These are phyloP conservation scores for Acacia acuminata DNA, from an alignment of 306 rosid genomes.

Conservation along the genomic window DNA sequence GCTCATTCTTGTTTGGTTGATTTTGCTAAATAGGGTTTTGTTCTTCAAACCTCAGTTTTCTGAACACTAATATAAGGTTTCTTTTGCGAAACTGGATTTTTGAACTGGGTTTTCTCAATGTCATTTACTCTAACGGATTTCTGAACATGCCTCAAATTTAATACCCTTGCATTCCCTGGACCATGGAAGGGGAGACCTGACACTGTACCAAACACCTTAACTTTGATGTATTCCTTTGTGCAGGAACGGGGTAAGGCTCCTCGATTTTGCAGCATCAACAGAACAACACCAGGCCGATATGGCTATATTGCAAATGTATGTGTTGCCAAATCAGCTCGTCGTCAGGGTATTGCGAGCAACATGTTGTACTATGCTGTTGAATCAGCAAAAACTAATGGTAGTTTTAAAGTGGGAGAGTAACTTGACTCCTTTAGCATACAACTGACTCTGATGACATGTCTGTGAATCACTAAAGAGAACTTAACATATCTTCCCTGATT, in stretches of 20 bases:
- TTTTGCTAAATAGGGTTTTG: not conserved
- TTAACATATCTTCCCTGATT: not conserved
- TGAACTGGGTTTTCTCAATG: not conserved
- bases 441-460: not conserved
- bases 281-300: slow-evolving; percentile 48
- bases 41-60: not conserved
- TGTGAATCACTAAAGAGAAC: not conserved
- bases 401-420: slow-evolving; percentile 22
- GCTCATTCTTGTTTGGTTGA: not conserved
- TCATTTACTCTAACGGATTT: not conserved
- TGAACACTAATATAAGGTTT: not conserved
- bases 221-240: not conserved
- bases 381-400: slow-evolving; percentile 58
- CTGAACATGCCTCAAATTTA: not conserved
- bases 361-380: slow-evolving; percentile 69
- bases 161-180: not conserved
- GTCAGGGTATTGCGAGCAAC: slow-evolving; percentile 71
- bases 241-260: slow-evolving; percentile 60
- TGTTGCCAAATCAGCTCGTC: slow-evolving; percentile 69
- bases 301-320: slow-evolving; percentile 72
- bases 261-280: slow-evolving; percentile 46
- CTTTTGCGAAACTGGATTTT: not conserved
- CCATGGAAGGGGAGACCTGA: not conserved
- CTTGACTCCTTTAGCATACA: not conserved
- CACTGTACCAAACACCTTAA: not conserved